Evolutionary conservation across 176 grass and related monocot genomes (phyloP).

Genomic region (Saccharum spontaneum): DNA sequence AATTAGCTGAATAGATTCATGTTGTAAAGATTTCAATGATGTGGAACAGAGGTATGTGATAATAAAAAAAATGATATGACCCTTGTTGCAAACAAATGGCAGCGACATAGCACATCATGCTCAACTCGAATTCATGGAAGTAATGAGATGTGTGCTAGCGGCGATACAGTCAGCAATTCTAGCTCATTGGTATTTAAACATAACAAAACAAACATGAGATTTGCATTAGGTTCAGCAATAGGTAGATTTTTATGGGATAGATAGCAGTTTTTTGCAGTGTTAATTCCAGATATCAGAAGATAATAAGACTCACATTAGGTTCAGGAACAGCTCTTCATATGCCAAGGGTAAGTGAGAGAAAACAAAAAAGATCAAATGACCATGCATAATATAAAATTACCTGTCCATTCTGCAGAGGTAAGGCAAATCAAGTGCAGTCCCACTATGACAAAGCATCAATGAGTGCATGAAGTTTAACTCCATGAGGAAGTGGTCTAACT

Average conservation of each 20-base stretch:
- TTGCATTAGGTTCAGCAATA: slow-evolving; percentile 1
- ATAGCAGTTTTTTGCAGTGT: background rate
- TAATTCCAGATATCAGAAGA: background rate
- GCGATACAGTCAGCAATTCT: background rate
- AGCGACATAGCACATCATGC: background rate
- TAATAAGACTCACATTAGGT: slow-evolving; percentile 15
- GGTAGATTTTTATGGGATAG: background rate
- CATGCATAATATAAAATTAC: slow-evolving; percentile 35
- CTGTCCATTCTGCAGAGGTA: slow-evolving; percentile 92
- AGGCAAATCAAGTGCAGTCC: slow-evolving; percentile 89
- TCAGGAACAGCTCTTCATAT: slow-evolving; percentile 14
- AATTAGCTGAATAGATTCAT: background rate
- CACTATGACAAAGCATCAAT: slow-evolving; percentile 99
- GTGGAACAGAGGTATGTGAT: background rate
- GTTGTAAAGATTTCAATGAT: background rate
- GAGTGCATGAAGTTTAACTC: slow-evolving; percentile 92
- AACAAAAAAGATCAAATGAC: background rate
- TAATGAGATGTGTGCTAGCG: slow-evolving; percentile 14
- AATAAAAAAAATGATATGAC: background rate
- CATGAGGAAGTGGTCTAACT: slow-evolving; percentile 77
- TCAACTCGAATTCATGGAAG: background rate
- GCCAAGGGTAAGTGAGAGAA: background rate
- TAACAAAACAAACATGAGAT: background rate
- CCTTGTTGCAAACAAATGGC: background rate
- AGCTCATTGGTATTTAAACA: slow-evolving; percentile 12